These are phyloP conservation scores for Zelonia costaricensis DNA, from an alignment of 208 protist genomes.

Conservation along the genomic window DNA sequence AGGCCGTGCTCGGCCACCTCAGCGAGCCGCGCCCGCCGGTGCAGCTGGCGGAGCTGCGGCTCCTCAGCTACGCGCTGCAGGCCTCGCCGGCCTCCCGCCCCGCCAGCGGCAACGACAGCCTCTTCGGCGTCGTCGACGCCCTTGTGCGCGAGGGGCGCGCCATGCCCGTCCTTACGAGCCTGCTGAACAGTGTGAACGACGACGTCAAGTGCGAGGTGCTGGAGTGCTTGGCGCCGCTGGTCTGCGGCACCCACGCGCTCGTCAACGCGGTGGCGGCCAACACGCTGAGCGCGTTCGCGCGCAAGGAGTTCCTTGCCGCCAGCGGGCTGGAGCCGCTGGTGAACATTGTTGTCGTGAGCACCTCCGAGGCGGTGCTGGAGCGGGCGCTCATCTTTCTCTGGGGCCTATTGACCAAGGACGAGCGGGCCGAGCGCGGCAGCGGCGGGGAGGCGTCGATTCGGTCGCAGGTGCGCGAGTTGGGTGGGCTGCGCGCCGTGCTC, in stretches of 20 bases:
- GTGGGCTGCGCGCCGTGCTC: constrained; percentile 84
- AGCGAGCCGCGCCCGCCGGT: constrained; percentile 74
- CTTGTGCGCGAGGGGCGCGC: constrained; percentile 53
- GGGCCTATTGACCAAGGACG: constrained; percentile 76
- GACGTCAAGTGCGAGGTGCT: constrained; percentile 90
- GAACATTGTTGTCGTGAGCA: constrained; percentile 82
- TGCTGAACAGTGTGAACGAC: constrained; percentile 92
- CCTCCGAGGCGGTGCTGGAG: constrained; percentile 88
- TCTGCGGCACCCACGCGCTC: constrained; percentile 48
- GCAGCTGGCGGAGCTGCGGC: constrained; percentile 71
- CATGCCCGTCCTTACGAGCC: constrained; percentile 49
- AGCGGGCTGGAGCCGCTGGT: constrained; percentile 86
- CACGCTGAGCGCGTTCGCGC: constrained; percentile 26
- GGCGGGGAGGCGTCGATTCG: constrained; percentile 52
- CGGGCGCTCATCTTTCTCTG: constrained; percentile 89
- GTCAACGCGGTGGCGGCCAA: constrained; percentile 21
- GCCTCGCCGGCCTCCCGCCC: constrained; percentile 28
- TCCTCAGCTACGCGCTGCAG: constrained; percentile 67
- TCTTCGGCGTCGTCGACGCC: constrained; percentile 40
- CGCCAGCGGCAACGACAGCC: constrained; percentile 32
- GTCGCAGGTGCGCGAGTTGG: constrained; percentile 62
- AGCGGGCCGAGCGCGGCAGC: constrained; percentile 47
- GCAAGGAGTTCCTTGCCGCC: constrained; percentile 66
- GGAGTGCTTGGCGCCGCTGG: constrained; percentile 71
- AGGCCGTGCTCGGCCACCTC: constrained; percentile 62